phyloP scores from a whole-genome alignment of 2,329 filamentous ascomycete genomes.

The Aspergillus pseudoterreus region DNA sequence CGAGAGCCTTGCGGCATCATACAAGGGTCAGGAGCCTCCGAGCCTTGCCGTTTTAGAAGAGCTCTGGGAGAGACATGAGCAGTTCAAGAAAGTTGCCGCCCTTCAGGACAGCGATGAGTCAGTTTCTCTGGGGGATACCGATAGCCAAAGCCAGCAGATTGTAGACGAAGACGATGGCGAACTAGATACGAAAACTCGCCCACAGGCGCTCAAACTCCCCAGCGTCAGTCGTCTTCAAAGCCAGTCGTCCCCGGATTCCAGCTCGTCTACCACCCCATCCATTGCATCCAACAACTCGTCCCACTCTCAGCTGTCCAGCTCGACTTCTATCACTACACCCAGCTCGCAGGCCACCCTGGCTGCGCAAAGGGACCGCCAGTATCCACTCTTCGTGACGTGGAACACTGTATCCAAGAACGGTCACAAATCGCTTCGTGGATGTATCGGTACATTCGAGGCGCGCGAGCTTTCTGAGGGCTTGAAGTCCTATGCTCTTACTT shows the following conservation, averaged over 20 bases:
- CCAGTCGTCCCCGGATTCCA: constrained; percentile 35
- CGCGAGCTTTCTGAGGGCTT: constrained; percentile 71
- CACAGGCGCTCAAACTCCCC: constrained; percentile 26
- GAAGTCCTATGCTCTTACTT: constrained; percentile 75
- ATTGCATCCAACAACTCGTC: constrained; percentile 49
- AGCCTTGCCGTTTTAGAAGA: constrained; percentile 66
- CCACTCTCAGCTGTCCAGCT: constrained; percentile 39
- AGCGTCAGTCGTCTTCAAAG: constrained; percentile 33
- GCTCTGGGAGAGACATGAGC: constrained; percentile 58
- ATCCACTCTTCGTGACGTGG: constrained; percentile 93
- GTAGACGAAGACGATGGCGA: constrained; percentile 33
- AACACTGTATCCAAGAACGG: constrained; percentile 65
- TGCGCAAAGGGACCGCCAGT: constrained; percentile 43
- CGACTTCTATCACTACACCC: constrained; percentile 43
- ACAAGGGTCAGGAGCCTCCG: constrained; percentile 66
- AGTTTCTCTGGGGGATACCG: constrained; percentile 13
- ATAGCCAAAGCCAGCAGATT: constrained; percentile 10
- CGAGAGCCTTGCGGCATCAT: constrained; percentile 73
- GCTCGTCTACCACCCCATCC: constrained; percentile 38
- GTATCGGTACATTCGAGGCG: constrained; percentile 90
- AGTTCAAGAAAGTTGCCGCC: constrained; percentile 36
- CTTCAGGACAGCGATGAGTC: constrained; percentile 21
- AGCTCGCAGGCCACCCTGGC: constrained; percentile 27
- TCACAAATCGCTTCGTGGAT: constrained; percentile 73
- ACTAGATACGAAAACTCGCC: constrained; percentile 23